A percentile compares a stretch with the other conserved stretches of the same genome.
phyloP scores from a whole-genome alignment of 2,329 filamentous ascomycete species.

The Metarhizium guizhouense region DNA sequence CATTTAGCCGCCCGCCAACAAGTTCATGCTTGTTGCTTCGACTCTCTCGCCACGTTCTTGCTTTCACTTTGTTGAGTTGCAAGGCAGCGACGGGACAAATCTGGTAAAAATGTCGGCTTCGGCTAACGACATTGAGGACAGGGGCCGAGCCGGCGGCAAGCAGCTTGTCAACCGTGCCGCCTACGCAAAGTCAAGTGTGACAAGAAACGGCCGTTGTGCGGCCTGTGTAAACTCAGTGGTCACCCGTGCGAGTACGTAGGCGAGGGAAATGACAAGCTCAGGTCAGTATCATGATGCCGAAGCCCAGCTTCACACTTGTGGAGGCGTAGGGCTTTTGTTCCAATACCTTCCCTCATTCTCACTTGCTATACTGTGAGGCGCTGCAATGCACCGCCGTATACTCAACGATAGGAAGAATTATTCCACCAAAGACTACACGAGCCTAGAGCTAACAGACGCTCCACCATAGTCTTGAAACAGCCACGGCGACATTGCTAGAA shows the following conservation, averaged over 20 bases:
- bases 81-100: too few species aligned
- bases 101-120: background rate
- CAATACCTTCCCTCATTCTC: background rate
- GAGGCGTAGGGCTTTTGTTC: background rate
- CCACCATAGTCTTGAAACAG: constrained; percentile 9
- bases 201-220: constrained; percentile 11
- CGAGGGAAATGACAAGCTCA: constrained; percentile 10
- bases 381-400: background rate
- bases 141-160: constrained; percentile 9
- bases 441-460: background rate
- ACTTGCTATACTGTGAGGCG: background rate
- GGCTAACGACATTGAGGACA: background rate
- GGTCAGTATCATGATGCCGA: constrained; percentile 4
- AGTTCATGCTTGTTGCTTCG: too few species aligned
- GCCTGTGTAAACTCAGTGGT: constrained; percentile 7
- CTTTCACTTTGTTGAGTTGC: too few species aligned
- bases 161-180: constrained; percentile 11
- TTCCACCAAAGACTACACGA: background rate
- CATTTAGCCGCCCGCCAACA: too few species aligned
- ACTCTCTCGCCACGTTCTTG: background rate
- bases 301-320: background rate
- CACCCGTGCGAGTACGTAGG: constrained; percentile 11
- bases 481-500: constrained; percentile 9
- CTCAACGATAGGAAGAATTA: background rate
- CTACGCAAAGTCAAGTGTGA: constrained; percentile 3